Conservation (phyloP, 495 filamentous ascomycete species). For the Penicillium angulare region DNA sequence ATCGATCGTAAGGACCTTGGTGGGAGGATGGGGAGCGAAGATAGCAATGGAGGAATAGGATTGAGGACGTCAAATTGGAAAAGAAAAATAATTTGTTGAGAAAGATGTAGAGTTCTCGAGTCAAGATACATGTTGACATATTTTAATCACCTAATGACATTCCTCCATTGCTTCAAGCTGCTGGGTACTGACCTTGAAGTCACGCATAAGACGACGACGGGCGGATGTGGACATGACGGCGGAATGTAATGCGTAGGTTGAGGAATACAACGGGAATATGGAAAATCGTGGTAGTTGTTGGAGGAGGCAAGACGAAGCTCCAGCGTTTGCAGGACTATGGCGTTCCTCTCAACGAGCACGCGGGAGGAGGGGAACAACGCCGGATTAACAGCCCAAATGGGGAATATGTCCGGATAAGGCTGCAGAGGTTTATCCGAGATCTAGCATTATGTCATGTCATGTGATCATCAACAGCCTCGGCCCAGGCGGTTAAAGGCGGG, state of each 20-base stretch:
- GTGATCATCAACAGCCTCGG: constrained; percentile 30
- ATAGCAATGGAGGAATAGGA: no score
- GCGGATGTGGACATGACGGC: constrained; percentile 84
- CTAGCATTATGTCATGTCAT: constrained; percentile 19
- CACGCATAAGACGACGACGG: constrained; percentile 92
- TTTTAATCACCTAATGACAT: constrained; percentile 3
- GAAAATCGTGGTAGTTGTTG: constrained; percentile 1
- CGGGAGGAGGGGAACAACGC: constrained; percentile 12
- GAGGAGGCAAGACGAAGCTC: constrained; percentile 1
- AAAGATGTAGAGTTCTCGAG: background rate
- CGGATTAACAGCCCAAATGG: constrained; percentile 23
- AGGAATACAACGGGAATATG: background rate
- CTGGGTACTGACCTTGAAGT: constrained; percentile 79
- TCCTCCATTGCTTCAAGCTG: background rate
- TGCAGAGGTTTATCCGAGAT: background rate
- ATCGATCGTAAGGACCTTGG: no score
- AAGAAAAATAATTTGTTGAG: no score
- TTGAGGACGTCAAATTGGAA: no score
- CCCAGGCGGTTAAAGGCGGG: constrained; percentile 28
- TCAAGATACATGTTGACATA: background rate
- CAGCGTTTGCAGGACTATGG: constrained; percentile 5
- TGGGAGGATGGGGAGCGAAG: no score
- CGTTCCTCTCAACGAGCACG: constrained; percentile 4
- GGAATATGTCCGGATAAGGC: constrained; percentile 10
- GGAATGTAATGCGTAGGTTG: constrained; percentile 8